Conservation (phyloP, 805 yeast species). For the Barnettozyma siamensis region DNA sequence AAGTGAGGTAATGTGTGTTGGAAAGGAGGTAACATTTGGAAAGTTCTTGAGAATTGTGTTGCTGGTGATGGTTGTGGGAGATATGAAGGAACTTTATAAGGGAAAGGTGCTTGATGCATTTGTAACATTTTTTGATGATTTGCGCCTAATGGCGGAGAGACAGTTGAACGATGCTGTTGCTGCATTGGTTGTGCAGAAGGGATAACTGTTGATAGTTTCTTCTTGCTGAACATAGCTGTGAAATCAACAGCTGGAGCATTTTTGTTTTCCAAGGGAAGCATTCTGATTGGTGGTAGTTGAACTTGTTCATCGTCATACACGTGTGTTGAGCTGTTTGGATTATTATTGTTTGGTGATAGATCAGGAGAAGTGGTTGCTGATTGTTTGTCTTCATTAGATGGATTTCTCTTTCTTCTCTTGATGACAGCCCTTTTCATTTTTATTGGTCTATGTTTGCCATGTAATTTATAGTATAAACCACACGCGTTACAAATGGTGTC, state of each 20-base stretch:
- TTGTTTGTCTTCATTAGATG: constrained; percentile 3
- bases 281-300: constrained; percentile 22
- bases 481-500: constrained; percentile 87
- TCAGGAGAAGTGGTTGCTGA: constrained; percentile 6
- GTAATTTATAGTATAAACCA: constrained; percentile 70
- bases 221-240: constrained; percentile 30
- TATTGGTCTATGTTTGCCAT: constrained; percentile 72
- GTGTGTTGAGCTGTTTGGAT: background rate
- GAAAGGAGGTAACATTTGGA: constrained; percentile 9
- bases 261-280: constrained; percentile 16
- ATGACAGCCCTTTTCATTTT: constrained; percentile 68
- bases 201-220: constrained; percentile 2
- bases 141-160: constrained; percentile 4
- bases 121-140: constrained; percentile 3
- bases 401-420: constrained; percentile 60
- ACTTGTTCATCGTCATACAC: constrained; percentile 9
- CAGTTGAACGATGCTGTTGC: too few relatives aligned
- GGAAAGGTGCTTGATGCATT: constrained; percentile 1
- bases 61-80: constrained; percentile 10
- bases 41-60: constrained; percentile 8
- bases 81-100: constrained; percentile 1
- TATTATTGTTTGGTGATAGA: constrained; percentile 1
- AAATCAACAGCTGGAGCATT: constrained; percentile 34
- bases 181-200: background rate
- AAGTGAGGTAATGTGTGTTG: constrained; percentile 9